Evolutionary conservation across 148 eudicot species (phyloP).

Genomic region (Persicaria tinctoria): DNA sequence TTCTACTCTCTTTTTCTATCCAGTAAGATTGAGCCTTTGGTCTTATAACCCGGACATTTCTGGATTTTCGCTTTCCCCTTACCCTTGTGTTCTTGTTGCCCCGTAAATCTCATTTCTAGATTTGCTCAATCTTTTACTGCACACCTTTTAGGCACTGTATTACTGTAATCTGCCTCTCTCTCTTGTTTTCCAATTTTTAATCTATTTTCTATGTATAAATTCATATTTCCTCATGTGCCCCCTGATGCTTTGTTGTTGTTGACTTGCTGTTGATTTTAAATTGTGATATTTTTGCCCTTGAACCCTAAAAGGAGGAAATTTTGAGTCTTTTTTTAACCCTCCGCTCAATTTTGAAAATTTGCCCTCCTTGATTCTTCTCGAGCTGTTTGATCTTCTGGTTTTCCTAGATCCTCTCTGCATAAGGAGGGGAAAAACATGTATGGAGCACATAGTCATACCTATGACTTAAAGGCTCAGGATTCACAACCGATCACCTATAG

Average conservation of each 20-base stretch:
- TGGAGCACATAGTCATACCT: conserved; percentile 34
- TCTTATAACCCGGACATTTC: neutral
- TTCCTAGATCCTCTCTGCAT: neutral
- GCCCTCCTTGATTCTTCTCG: neutral
- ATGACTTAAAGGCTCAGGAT: conserved; percentile 32
- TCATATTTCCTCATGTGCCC: neutral
- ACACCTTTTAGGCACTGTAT: neutral
- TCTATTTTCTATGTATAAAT: neutral
- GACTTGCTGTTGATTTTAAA: neutral
- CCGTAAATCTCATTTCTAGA: neutral
- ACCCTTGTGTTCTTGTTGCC: neutral
- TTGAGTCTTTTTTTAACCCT: no score
- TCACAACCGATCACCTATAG: conserved; percentile 57
- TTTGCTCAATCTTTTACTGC: neutral
- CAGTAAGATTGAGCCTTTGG: neutral
- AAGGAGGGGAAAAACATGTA: conserved; percentile 34
- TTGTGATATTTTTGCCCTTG: neutral
- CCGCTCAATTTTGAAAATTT: neutral
- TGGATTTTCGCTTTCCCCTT: neutral
- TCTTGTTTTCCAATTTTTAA: no score
- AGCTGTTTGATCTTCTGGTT: neutral
- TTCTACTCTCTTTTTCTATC: neutral
- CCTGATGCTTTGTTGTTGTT: neutral
- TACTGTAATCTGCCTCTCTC: no score
- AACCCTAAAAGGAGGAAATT: neutral